Base-by-base conservation (phyloP, 148 eudicot species). In the Agrostemma githago region DNA sequence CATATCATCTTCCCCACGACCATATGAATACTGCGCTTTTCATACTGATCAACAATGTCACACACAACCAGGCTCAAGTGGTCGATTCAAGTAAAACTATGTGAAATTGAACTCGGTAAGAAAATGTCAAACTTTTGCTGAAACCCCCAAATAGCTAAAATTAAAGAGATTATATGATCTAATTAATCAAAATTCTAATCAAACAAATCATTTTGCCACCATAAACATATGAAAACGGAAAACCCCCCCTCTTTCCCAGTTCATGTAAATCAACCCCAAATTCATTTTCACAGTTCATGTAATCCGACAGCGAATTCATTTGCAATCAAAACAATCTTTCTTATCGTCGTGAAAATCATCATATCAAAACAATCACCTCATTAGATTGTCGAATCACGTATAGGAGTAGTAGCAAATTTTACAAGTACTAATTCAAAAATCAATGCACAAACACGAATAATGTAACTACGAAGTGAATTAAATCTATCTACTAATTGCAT, bases 361-460 rank as follows among this genome's bases (percentile, higher is more conserved):
- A 19, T n/a, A 59, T n/a, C 5, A 61, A 38, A 61, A 0, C 34
- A 61, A 61, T 61, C 65, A 61, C 39, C 65, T 6, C 26, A 61
- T 21, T 61, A 61, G 26, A 20, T 20, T 20, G 65, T 17, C 34
- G 19, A 6, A 42, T 62, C 39, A 54, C n/a, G 21, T 7, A 14
- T 41, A 59, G 5, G 11, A 8, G 9, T 16, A n/a, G 6, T 26
- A 26, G 34, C 34, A 38, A 64, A 64, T 15, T 20, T 10, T 54
- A 20, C 63, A 62, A 77, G 26, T 63, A 72, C 72, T 64, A 64
- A 72, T 56, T 3, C 19, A 19, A 69, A 76, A 8, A n/a, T 10
- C 7, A 67, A 11, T 43, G 3, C 1, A 66, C 14, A 26, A 68
- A 68, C 26, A 76, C 8, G 16, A 57, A 48, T 3, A 48, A 48